A percentile compares a stretch with the other conserved stretches of the same genome.
Conservation (phyloP, 2,329 filamentous ascomycete species). For the Aspergillus sp. region DNA sequence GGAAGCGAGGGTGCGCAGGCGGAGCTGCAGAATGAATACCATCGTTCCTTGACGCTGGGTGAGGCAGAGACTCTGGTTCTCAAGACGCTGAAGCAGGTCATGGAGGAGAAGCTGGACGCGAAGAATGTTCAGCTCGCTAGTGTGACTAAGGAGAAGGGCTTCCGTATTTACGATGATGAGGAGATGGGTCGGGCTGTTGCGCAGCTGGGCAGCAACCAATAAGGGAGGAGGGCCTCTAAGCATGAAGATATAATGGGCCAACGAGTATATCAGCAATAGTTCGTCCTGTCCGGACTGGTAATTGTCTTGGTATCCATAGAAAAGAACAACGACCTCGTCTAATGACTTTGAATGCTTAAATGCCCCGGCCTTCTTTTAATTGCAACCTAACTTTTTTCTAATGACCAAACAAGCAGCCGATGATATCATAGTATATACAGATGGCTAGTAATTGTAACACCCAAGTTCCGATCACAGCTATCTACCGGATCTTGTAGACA, state of each 20-base stretch:
- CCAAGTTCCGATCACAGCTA: neutral
- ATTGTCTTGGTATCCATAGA: constrained; percentile 30
- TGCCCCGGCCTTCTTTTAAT: neutral
- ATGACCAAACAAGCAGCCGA: neutral
- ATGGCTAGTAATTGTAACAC: constrained; percentile 1
- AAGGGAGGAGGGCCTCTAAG: constrained; percentile 20
- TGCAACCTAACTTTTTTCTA: neutral
- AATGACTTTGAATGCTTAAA: constrained; percentile 19
- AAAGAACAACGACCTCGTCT: constrained; percentile 29
- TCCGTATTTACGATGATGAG: constrained; percentile 97
- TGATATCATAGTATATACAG: constrained; percentile 10
- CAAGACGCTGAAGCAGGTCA: constrained; percentile 98
- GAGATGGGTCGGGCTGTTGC: constrained; percentile 95
- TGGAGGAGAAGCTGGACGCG: constrained; percentile 98
- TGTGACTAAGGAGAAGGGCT: constrained; percentile 95
- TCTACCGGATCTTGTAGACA: constrained; percentile 84
- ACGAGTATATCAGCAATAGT: constrained; percentile 17
- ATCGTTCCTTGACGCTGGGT: constrained; percentile 89
- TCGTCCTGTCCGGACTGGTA: constrained; percentile 18
- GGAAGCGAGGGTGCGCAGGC: constrained; percentile 97
- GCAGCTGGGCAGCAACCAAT: constrained; percentile 56
- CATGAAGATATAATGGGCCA: constrained; percentile 17
- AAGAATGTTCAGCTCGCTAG: constrained; percentile 99
- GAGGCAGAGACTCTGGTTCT: constrained; percentile 94
- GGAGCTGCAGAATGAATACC: constrained; percentile 97